A percentile compares a stretch with the other conserved stretches of the same genome.
Conservation (phyloP, 768 basidiomycete genomes). For the Lentinula guzmanii region DNA sequence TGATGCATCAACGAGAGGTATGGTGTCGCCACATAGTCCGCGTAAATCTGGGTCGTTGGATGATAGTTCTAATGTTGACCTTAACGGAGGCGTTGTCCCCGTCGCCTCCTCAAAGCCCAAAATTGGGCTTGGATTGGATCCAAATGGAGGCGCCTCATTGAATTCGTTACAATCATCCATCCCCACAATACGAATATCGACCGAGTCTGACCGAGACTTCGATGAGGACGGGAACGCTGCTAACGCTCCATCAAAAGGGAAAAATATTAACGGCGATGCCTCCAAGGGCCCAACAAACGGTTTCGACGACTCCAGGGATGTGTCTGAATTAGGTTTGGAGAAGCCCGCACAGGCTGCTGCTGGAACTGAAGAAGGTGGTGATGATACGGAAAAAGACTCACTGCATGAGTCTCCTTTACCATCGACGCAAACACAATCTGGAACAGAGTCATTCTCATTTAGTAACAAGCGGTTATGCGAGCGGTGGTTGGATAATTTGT, state of each 20-base stretch:
- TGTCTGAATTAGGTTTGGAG: conserved; percentile 21
- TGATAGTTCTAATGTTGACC: neutral
- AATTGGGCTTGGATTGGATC: neutral
- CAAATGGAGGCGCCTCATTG: neutral
- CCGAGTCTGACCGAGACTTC: conserved; percentile 51
- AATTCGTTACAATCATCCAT: conserved; percentile 21
- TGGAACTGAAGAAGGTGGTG: conserved; percentile 33
- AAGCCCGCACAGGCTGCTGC: conserved; percentile 50
- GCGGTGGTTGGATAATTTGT: conserved; percentile 95
- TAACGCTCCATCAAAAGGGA: conserved; percentile 18
- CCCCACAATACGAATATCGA: conserved; percentile 77
- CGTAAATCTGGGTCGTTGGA: conserved; percentile 6
- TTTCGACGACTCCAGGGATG: neutral
- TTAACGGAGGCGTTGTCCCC: neutral
- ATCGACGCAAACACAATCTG: conserved; percentile 14
- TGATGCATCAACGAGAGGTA: conserved; percentile 63
- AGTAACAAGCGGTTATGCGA: conserved; percentile 96
- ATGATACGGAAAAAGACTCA: conserved; percentile 21
- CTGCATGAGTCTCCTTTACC: neutral
- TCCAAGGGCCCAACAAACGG: neutral
- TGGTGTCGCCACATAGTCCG: conserved; percentile 34
- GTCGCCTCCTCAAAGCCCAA: neutral
- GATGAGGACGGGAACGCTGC: conserved; percentile 30
- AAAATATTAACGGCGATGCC: conserved; percentile 11
- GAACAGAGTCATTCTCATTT: conserved; percentile 77